Evolutionary conservation across 2,329 filamentous ascomycete genomes (phyloP).

Genomic region (Ceratocystis albifundus): DNA sequence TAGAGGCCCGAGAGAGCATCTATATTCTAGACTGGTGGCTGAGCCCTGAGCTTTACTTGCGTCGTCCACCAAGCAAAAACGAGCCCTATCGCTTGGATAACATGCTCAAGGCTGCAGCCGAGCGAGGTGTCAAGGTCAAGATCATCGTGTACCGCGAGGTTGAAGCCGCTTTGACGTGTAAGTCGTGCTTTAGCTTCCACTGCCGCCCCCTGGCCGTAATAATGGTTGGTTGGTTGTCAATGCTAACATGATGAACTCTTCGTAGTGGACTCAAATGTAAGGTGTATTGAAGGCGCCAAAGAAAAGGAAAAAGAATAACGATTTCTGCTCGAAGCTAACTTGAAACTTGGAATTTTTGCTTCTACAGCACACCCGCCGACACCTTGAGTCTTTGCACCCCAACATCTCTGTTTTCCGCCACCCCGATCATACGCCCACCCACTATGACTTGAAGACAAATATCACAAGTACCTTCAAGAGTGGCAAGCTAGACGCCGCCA

Average conservation of each 20-base stretch:
- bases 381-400: constrained; percentile 61
- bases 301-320: not conserved
- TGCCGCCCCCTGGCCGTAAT: not conserved
- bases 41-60: constrained; percentile 75
- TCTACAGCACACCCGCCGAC: constrained; percentile 61
- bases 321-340: not conserved
- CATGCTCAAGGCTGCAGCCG: constrained; percentile 69
- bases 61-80: constrained; percentile 68
- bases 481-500: constrained; percentile 39
- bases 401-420: constrained; percentile 86
- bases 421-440: constrained; percentile 73
- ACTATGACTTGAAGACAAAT: constrained; percentile 53
- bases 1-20: constrained; percentile 60
- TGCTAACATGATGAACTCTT: not conserved
- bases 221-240: too few relatives aligned
- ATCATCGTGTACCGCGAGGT: constrained; percentile 92
- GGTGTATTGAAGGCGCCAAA: constrained; percentile 15
- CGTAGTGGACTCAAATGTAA: constrained; percentile 34
- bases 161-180: constrained; percentile 65
- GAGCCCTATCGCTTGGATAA: constrained; percentile 74
- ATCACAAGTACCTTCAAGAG: constrained; percentile 51
- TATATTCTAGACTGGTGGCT: constrained; percentile 90
- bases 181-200: constrained; percentile 34
- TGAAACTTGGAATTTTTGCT: constrained; percentile 4
- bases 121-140: constrained; percentile 72